These are phyloP conservation scores for Millerozyma miso DNA, from an alignment of 805 yeast species.

Conservation along the genomic window DNA sequence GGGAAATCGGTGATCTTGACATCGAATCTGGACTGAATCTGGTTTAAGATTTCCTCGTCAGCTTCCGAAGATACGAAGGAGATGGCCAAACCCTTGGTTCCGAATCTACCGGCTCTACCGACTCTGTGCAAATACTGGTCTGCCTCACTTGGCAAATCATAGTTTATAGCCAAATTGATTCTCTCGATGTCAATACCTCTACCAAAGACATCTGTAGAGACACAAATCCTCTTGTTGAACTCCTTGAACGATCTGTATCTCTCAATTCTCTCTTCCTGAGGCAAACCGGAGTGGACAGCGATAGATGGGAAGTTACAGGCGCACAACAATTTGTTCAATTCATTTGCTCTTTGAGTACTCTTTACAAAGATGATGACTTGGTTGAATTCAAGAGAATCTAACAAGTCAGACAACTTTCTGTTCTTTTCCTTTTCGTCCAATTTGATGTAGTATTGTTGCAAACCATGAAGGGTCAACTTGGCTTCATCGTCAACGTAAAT, in stretches of 20 bases:
- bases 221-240: constrained; percentile 98
- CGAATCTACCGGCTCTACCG: constrained; percentile 99
- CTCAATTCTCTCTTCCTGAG: constrained; percentile 97
- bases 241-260: constrained; percentile 95
- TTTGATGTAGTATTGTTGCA: constrained; percentile 93
- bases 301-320: constrained; percentile 96
- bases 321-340: constrained; percentile 80
- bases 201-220: constrained; percentile 96
- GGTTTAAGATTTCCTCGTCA: constrained; percentile 84
- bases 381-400: constrained; percentile 93
- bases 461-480: constrained; percentile 94
- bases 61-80: constrained; percentile 82
- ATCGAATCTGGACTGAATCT: constrained; percentile 96
- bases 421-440: constrained; percentile 89
- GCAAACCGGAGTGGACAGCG: constrained; percentile 91
- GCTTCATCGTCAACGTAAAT: constrained; percentile 97
- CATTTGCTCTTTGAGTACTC: constrained; percentile 87
- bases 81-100: constrained; percentile 96
- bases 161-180: constrained; percentile 95
- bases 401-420: constrained; percentile 83
- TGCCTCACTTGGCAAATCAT: constrained; percentile 93
- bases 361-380: constrained; percentile 96
- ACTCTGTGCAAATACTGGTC: constrained; percentile 98
- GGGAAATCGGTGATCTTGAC: constrained; percentile 95
- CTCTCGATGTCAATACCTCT: constrained; percentile 99